These are phyloP conservation scores for Trichoderma erinaceum DNA, from an alignment of 495 filamentous ascomycete genomes.

Conservation along the genomic window DNA sequence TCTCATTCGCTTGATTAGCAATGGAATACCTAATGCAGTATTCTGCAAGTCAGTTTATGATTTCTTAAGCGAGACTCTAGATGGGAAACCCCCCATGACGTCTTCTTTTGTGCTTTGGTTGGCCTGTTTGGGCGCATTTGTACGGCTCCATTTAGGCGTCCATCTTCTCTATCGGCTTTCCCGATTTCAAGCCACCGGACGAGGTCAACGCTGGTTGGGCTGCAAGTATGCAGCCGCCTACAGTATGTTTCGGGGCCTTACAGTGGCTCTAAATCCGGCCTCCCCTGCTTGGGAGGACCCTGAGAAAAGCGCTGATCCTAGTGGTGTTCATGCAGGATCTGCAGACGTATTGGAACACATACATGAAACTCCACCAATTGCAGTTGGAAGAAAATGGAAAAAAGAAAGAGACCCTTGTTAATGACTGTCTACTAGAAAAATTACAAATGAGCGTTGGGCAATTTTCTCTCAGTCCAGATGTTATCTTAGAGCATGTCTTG, in stretches of 20 bases:
- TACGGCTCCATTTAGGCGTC: not conserved
- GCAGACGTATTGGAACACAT: not conserved
- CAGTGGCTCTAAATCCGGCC: not conserved
- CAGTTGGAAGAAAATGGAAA: no score
- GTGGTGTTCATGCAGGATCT: not conserved
- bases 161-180: not conserved
- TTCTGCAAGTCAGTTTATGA: no score
- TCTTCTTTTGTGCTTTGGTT: not conserved
- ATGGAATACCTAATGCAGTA: not conserved
- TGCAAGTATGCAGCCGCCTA: not conserved
- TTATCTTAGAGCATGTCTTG: not conserved
- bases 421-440: no score
- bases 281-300: slow-evolving; percentile 4
- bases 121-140: not conserved
- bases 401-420: no score
- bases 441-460: no score
- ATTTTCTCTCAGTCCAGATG: no score
- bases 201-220: not conserved
- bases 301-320: not conserved
- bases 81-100: no score
- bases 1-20: not conserved
- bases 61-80: no score
- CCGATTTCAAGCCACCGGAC: not conserved
- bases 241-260: not conserved
- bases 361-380: no score